A percentile compares a stretch with the other conserved stretches of the same genome.
Evolutionary conservation across 2,329 filamentous ascomycete genomes (phyloP).

Genomic region (Aspergillus japonicus): DNA sequence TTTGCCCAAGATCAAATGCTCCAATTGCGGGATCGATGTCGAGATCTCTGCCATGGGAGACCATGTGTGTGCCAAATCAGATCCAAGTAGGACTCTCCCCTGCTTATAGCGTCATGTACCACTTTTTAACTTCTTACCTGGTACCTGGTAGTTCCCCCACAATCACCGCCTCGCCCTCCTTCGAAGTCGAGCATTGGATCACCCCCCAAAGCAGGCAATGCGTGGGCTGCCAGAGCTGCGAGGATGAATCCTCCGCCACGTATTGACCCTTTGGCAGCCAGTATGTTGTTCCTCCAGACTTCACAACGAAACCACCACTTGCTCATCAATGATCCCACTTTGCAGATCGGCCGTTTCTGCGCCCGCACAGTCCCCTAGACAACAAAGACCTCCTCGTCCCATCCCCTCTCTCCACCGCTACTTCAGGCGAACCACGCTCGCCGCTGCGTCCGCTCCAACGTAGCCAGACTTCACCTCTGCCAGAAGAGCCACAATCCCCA

Average conservation of each 20-base stretch:
- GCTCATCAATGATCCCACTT: conserved; percentile 3
- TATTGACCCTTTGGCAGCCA: conserved; percentile 59
- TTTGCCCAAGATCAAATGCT: conserved; percentile 84
- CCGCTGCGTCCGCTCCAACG: conserved; percentile 37
- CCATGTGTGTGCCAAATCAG: conserved; percentile 64
- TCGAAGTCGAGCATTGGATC: conserved; percentile 28
- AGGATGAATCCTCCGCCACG: conserved; percentile 52
- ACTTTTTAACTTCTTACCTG: conserved; percentile 8
- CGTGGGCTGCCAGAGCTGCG: conserved; percentile 38
- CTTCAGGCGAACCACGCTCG: conserved; percentile 41
- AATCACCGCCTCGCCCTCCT: conserved; percentile 27
- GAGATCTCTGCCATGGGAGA: conserved; percentile 85
- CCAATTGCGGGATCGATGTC: conserved; percentile 72
- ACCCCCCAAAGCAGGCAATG: conserved; percentile 22
- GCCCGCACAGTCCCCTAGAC: conserved; percentile 58
- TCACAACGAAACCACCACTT: not conserved
- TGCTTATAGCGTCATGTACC: conserved; percentile 1
- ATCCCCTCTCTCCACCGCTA: conserved; percentile 62
- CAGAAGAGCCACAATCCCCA: conserved; percentile 44
- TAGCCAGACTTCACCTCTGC: conserved; percentile 42
- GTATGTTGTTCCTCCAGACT: conserved; percentile 44
- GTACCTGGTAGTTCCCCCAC: conserved; percentile 10
- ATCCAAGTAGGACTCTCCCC: conserved; percentile 36
- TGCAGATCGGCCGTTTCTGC: conserved; percentile 45
- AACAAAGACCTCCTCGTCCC: conserved; percentile 59